Conservation (phyloP, 1,284 basidiomycete species). For the Irpex rosettiformis region DNA sequence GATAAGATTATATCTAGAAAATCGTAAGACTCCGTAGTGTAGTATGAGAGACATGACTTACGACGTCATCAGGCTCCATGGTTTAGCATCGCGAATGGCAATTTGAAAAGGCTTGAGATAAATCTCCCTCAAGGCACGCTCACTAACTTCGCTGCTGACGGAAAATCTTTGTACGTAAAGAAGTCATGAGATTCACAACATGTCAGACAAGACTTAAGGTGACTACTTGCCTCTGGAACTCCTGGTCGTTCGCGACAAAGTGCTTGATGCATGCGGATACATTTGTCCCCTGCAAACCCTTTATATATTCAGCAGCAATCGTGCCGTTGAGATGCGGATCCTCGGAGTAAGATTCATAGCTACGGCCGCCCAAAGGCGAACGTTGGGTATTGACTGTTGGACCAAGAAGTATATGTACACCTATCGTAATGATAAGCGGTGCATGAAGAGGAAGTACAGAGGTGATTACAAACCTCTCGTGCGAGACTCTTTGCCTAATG, state of each 20-base stretch:
- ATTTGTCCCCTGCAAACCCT: conserved; percentile 63
- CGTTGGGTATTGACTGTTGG: conserved; percentile 54
- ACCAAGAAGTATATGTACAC: conserved; percentile 45
- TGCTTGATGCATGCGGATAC: conserved; percentile 69
- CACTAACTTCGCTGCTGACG: conserved; percentile 53
- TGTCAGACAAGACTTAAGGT: not conserved
- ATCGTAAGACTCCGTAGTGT: no score
- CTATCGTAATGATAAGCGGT: conserved; percentile 36
- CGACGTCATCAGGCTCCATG: conserved; percentile 69
- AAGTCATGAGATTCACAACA: not conserved
- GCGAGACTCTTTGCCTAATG: conserved; percentile 59
- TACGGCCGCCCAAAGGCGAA: conserved; percentile 61
- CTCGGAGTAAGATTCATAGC: conserved; percentile 71
- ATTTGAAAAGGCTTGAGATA: conserved; percentile 72
- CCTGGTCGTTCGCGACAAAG: conserved; percentile 54
- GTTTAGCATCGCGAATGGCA: conserved; percentile 60
- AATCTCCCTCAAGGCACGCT: conserved; percentile 72
- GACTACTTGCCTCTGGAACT: conserved; percentile 38
- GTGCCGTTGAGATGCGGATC: conserved; percentile 66
- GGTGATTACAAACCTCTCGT: conserved; percentile 57
- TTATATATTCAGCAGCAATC: conserved; percentile 65
- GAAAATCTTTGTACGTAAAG: conserved; percentile 35
- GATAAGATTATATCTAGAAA: conserved; percentile 53
- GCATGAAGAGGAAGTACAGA: conserved; percentile 61
- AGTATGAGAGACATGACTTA: conserved; percentile 40